phyloP scores from a whole-genome alignment of 345 rosid genomes.

The Stellera chamaejasme region DNA sequence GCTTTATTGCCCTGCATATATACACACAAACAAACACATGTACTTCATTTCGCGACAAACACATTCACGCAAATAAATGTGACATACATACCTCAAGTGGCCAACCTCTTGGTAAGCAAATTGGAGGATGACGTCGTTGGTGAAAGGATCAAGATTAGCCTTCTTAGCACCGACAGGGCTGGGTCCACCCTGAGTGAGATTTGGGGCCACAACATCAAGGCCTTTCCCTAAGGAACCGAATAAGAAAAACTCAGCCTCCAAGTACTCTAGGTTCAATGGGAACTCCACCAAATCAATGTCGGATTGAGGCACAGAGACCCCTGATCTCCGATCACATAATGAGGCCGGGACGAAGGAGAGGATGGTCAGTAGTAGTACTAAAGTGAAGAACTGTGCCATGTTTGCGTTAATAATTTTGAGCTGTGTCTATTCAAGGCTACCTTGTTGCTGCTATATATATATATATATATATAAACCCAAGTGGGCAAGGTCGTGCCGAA shows the following conservation, averaged over 20 bases:
- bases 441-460: slow-evolving; percentile 1
- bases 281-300: slow-evolving; percentile 63
- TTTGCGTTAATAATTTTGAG: background rate
- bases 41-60: background rate
- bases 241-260: slow-evolving; percentile 92
- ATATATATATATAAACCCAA: too few species aligned
- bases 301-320: slow-evolving; percentile 12
- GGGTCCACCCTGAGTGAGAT: slow-evolving; percentile 63
- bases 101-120: slow-evolving; percentile 93
- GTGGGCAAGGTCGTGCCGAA: too few species aligned
- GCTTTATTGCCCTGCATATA: slow-evolving; percentile 52
- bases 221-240: slow-evolving; percentile 69
- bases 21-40: too few species aligned
- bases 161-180: slow-evolving; percentile 50
- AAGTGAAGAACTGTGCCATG: background rate
- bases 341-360: slow-evolving; percentile 17
- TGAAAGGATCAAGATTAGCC: slow-evolving; percentile 53
- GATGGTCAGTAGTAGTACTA: slow-evolving; percentile 4
- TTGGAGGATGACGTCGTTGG: slow-evolving; percentile 53
- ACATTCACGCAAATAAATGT: too few species aligned
- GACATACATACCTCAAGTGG: slow-evolving; percentile 46
- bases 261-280: slow-evolving; percentile 75
- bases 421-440: background rate
- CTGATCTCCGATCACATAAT: slow-evolving; percentile 7
- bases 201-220: slow-evolving; percentile 58